phyloP scores from a whole-genome alignment of 257 asterid species.

The Ligustrum vulgare region DNA sequence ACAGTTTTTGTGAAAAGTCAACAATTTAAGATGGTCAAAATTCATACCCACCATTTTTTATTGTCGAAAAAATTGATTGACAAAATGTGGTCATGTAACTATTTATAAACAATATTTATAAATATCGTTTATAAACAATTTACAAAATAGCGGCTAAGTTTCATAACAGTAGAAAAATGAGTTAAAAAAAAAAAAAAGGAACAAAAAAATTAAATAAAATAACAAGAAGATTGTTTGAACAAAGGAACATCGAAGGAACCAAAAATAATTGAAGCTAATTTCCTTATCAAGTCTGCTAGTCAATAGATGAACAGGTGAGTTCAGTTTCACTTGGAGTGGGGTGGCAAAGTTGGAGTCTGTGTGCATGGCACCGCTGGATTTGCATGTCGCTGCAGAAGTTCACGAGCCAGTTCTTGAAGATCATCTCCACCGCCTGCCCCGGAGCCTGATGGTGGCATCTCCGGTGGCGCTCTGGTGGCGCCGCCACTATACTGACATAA shows the following conservation, averaged over 20 bases:
- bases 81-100: no score
- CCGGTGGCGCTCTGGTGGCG: slow-evolving; percentile 11
- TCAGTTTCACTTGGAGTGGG: slow-evolving; percentile 40
- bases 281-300: background rate
- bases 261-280: slow-evolving; percentile 20
- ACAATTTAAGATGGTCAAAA: no score
- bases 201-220: background rate
- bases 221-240: background rate
- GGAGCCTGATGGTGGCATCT: slow-evolving; percentile 22
- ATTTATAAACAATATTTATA: no score
- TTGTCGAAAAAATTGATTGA: no score
- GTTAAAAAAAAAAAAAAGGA: background rate
- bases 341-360: slow-evolving; percentile 41
- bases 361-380: slow-evolving; percentile 54
- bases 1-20: no score
- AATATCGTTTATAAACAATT: no score
- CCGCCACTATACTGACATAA: slow-evolving; percentile 34
- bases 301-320: background rate
- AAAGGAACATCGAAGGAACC: background rate
- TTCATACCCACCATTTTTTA: no score
- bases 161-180: background rate
- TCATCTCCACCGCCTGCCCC: slow-evolving; percentile 54
- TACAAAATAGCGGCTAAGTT: background rate
- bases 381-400: slow-evolving; percentile 65
- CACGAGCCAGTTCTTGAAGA: slow-evolving; percentile 84